These are phyloP conservation scores for Mycothermus thermophilus DNA, from an alignment of 495 filamentous ascomycete genomes.

Conservation along the genomic window DNA sequence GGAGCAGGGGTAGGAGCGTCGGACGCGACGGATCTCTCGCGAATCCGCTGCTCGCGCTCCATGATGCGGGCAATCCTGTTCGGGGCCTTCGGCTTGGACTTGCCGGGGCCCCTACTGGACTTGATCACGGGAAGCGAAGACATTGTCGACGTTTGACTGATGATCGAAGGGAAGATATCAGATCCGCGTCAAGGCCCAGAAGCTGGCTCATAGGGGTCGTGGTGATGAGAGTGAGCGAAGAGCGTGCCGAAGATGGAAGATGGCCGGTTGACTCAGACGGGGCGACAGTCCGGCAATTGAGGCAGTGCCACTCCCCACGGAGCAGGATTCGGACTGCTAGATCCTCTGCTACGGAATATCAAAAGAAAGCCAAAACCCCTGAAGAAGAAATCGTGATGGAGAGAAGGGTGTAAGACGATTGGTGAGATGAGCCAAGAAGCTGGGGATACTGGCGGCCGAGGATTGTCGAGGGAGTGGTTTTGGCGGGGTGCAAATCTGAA, in stretches of 20 bases:
- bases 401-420: slow-evolving; percentile 20
- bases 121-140: slow-evolving; percentile 5
- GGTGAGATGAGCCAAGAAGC: slow-evolving; percentile 9
- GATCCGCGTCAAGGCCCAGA: no score
- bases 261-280: no score
- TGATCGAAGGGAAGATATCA: no score
- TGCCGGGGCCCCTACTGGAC: slow-evolving; percentile 4
- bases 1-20: slow-evolving; percentile 1
- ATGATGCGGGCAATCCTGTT: slow-evolving; percentile 21
- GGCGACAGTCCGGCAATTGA: no score
- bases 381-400: not conserved
- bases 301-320: no score
- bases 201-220: not conserved
- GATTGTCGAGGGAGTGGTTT: slow-evolving; percentile 4
- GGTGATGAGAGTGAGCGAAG: no score
- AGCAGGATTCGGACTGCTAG: no score
- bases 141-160: slow-evolving; percentile 1
- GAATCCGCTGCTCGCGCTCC: slow-evolving; percentile 15
- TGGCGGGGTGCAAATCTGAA: slow-evolving; percentile 7
- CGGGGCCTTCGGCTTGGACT: slow-evolving; percentile 12
- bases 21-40: slow-evolving; percentile 13
- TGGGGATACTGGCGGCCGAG: slow-evolving; percentile 19
- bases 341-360: no score
- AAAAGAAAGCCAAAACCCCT: no score
- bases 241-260: no score